phyloP scores from a whole-genome alignment of 1,139 yeast genomes.

The Candida mesenterica region DNA sequence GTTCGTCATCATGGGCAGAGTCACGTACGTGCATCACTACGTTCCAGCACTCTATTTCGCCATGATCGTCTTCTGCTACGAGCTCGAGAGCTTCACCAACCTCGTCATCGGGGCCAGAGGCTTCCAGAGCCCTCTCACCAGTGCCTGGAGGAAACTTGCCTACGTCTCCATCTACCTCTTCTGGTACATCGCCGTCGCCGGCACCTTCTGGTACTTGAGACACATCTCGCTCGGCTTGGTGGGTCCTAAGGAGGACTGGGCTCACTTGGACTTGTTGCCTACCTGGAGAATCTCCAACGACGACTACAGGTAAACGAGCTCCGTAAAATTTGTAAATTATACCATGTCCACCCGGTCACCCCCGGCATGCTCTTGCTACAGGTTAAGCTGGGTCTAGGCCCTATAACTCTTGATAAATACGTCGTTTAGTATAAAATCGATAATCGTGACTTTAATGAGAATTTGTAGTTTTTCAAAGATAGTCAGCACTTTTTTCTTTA shows the following conservation, averaged over 20 bases:
- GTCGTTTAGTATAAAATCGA: no score
- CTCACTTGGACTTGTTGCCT: constrained; percentile 69
- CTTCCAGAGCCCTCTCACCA: constrained; percentile 10
- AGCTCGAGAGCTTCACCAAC: constrained; percentile 62
- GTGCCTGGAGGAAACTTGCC: constrained; percentile 20
- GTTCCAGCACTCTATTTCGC: constrained; percentile 97
- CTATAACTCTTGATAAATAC: constrained; percentile 3
- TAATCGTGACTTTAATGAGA: no score
- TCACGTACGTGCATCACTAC: constrained; percentile 95
- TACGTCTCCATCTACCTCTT: constrained; percentile 33
- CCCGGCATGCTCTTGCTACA: no score
- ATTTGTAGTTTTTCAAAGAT: no score
- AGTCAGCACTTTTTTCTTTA: no score
- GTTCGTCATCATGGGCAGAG: constrained; percentile 93
- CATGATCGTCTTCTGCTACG: constrained; percentile 73
- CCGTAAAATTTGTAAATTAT: constrained; percentile 1
- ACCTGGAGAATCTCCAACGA: constrained; percentile 64
- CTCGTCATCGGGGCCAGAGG: constrained; percentile 35
- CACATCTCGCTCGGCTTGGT: constrained; percentile 89
- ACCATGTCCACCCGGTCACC: no score
- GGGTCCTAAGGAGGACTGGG: constrained; percentile 69
- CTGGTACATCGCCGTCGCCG: constrained; percentile 60
- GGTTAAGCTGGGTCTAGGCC: background rate
- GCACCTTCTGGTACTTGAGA: constrained; percentile 69
- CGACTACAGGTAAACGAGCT: constrained; percentile 20